Evolutionary conservation across 2,329 filamentous ascomycete genomes (phyloP).

Genomic region (Penicillium freii): DNA sequence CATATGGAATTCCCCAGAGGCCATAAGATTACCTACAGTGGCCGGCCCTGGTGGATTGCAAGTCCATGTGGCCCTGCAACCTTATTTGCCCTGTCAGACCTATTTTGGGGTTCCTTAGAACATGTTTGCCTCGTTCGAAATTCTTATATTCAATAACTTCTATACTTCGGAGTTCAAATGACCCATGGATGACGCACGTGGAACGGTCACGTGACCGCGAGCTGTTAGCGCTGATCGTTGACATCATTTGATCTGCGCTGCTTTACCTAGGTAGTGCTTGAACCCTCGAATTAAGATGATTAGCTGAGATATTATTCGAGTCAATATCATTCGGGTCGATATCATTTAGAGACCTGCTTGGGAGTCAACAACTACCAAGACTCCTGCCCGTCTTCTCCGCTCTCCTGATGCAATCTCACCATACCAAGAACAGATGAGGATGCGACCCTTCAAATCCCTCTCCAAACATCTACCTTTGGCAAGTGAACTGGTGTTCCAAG

Average conservation of each 20-base stretch:
- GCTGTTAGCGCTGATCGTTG: background rate
- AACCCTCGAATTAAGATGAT: background rate
- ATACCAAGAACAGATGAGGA: slow-evolving; percentile 1
- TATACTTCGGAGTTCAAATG: background rate
- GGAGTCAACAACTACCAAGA: background rate
- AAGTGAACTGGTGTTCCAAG: background rate
- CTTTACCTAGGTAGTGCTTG: background rate
- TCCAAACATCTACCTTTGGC: background rate
- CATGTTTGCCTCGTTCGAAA: background rate
- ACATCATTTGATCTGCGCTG: background rate
- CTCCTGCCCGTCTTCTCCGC: background rate
- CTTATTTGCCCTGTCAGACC: background rate
- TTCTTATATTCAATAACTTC: background rate
- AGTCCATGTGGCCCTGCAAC: slow-evolving; percentile 7
- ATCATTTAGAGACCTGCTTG: background rate
- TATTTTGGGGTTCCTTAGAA: background rate
- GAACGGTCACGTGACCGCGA: slow-evolving; percentile 15
- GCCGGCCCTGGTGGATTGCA: background rate
- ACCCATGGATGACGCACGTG: background rate
- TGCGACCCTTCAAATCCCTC: background rate
- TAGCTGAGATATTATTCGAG: background rate
- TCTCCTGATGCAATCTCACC: slow-evolving; percentile 6
- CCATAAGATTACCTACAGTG: background rate
- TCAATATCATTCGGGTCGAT: background rate
- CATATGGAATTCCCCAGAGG: background rate